phyloP scores from a whole-genome alignment of 345 rosid species.

The Geranium brycei region DNA sequence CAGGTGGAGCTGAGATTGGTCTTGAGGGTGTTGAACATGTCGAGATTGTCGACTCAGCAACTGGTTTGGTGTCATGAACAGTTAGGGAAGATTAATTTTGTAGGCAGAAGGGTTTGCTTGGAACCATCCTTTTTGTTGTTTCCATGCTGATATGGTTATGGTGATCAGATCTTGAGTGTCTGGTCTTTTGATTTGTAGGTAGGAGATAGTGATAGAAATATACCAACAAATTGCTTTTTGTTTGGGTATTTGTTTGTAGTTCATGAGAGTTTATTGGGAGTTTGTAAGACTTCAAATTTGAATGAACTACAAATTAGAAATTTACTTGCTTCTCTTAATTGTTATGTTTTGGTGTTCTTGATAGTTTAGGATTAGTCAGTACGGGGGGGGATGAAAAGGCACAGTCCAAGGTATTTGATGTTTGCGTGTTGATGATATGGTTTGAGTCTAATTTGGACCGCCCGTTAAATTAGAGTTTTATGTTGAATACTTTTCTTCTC shows the following conservation, averaged over 20 bases:
- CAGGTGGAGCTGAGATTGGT: conserved; percentile 52
- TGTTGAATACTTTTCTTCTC: no score
- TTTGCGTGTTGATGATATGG: no score
- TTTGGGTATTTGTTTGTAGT: no score
- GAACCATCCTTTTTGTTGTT: conserved; percentile 61
- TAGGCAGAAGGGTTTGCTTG: conserved; percentile 35
- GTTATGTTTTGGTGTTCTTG: no score
- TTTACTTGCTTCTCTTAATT: not conserved
- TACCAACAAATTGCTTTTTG: not conserved
- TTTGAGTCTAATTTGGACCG: no score
- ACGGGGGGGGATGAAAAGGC: no score
- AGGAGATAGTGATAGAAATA: not conserved
- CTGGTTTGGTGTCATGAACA: conserved; percentile 71
- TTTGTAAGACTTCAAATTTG: not conserved
- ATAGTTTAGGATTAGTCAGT: not conserved
- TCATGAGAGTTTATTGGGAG: not conserved
- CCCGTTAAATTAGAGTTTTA: no score
- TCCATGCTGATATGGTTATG: conserved; percentile 35
- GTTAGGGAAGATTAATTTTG: conserved; percentile 31
- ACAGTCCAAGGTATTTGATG: no score
- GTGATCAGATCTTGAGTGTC: no score
- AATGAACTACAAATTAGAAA: not conserved
- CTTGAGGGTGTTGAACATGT: conserved; percentile 59
- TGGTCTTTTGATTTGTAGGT: not conserved
- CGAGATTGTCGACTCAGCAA: conserved; percentile 44